Evolutionary conservation across 495 filamentous ascomycete species (phyloP).

Genomic region (Lichina pygmaea): DNA sequence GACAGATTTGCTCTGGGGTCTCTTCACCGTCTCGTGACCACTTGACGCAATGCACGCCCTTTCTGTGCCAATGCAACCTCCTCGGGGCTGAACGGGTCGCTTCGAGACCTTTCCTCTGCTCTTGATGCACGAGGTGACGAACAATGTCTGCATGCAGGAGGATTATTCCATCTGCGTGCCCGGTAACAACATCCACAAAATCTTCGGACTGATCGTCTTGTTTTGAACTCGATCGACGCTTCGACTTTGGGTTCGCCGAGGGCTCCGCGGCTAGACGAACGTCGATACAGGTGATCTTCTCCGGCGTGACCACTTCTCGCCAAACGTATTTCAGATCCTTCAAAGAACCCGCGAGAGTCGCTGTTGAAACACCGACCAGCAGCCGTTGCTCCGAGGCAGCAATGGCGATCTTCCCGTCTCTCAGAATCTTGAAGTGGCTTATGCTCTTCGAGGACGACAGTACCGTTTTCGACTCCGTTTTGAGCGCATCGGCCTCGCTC

Average conservation of each 20-base stretch:
- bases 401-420: conserved; percentile 13
- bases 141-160: conserved; percentile 1
- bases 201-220: conserved; percentile 9
- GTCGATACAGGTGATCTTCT: conserved; percentile 32
- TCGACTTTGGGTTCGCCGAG: not conserved
- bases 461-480: conserved; percentile 5
- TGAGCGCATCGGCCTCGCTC: not conserved
- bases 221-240: conserved; percentile 6
- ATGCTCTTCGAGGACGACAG: conserved; percentile 12
- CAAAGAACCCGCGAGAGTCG: not conserved
- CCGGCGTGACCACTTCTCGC: conserved; percentile 22
- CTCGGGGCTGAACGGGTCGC: conserved; percentile 1
- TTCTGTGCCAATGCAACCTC: conserved; percentile 78
- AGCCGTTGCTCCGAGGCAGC: conserved; percentile 6
- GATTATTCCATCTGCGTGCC: conserved; percentile 46
- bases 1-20: not conserved
- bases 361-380: conserved; percentile 5
- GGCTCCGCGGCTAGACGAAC: conserved; percentile 7
- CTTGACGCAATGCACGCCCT: conserved; percentile 49
- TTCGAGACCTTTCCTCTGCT: conserved; percentile 32
- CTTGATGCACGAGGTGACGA: conserved; percentile 31
- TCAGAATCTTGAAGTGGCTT: conserved; percentile 11
- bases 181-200: conserved; percentile 40
- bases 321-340: conserved; percentile 19
- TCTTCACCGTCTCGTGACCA: conserved; percentile 73